Evolutionary conservation across 1,284 basidiomycete genomes (phyloP), one percentile per base, ranked within the genome.

Genomic region (Ceratobasidium sp.): DNA sequence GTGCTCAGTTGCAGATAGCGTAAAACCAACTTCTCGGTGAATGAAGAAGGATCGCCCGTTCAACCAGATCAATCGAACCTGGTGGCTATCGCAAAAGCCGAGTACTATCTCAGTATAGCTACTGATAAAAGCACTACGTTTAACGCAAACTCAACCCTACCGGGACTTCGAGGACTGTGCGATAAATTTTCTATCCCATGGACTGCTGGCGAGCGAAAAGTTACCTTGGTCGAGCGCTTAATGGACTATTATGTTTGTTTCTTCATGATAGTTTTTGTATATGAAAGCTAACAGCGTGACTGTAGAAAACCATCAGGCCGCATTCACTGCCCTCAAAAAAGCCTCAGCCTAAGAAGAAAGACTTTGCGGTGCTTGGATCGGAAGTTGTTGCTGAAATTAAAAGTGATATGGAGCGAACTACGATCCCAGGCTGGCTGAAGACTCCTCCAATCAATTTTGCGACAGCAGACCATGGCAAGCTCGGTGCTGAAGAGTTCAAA

Each of bases 401-500:
- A 22, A 7, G 8, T 1, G 75, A 76, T 36, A 67, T 76, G 17
- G 60, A 62, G 0, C 1, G 31, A 2, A 75, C 73, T 0, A 31
- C 45, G 48, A 17, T 71, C 24, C 75, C 75, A 1, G n/a, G 41
- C 19, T 75, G 73, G 74, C 24, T 78, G 15, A 73, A 63, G 4
- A 36, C 44, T 0, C 47, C 59, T 0, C 59, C 72, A 0, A 76
- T 53, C 1, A 11, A 33, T 0, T 66, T 78, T 22, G 78, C 73
- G 1, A 64, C 69, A n/a, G 57, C 56, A 14, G 50, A 48, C 0
- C 50, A 67, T 59, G 75, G 77, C 22, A 65, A 66, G 27, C 53
- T 78, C 1, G 77, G 73, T 53, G 77, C 78, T 8, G 73, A 77
- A 22, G 76, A 78, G 57, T 78, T 76, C 71, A 54, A 74, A 11